These are phyloP conservation scores for Diaporthe eres DNA, from an alignment of 2,329 filamentous ascomycete genomes.

Conservation along the genomic window DNA sequence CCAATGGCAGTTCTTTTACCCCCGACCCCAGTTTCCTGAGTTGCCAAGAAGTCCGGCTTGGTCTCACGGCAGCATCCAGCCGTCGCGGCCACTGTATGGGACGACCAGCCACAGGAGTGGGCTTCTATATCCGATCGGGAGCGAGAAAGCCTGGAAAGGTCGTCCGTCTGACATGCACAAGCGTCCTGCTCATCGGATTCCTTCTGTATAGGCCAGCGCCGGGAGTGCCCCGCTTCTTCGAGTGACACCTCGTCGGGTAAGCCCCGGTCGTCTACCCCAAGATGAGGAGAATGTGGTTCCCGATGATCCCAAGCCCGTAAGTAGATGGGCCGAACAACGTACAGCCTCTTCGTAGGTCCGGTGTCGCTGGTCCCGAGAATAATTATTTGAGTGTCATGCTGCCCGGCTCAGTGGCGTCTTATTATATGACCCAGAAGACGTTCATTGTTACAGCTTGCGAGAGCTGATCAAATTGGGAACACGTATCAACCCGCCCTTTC, in stretches of 20 bases:
- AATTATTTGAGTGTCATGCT: not conserved
- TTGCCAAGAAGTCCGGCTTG: not conserved
- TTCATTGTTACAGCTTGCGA: not conserved
- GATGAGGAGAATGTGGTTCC: not conserved
- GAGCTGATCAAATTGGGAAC: not conserved
- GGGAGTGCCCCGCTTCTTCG: not conserved
- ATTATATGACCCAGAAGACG: not conserved
- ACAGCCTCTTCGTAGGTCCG: not conserved
- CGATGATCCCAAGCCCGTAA: conserved; percentile 4
- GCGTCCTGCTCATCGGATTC: not conserved
- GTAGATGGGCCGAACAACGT: not conserved
- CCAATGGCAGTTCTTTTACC: not conserved
- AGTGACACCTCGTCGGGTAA: not conserved
- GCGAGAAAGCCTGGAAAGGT: not conserved
- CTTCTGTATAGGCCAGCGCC: not conserved
- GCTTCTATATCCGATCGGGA: not conserved
- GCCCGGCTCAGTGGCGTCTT: not conserved
- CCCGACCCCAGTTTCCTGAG: not conserved
- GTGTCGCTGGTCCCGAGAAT: not conserved
- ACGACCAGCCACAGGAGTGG: not conserved
- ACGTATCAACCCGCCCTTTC: not conserved
- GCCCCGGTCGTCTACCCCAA: not conserved
- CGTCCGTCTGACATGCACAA: conserved; percentile 1
- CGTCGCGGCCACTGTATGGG: not conserved
- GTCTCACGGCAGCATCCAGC: not conserved